Evolutionary conservation across 1,284 basidiomycete genomes (phyloP).

Genomic region (Marasmius fiardii): DNA sequence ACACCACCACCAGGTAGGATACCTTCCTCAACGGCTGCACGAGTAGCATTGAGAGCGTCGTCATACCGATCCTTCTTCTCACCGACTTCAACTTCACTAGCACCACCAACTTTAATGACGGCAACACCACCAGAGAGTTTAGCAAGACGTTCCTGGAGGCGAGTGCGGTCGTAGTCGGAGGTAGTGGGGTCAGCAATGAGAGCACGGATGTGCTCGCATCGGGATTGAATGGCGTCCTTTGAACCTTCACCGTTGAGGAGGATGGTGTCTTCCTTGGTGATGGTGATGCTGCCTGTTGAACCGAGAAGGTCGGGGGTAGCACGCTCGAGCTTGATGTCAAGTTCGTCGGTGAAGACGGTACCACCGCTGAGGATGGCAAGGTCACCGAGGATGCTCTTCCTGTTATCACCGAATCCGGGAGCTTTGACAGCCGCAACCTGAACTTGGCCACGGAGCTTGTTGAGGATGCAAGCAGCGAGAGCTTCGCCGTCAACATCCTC

Average conservation of each 20-base stretch:
- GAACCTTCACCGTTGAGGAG: conserved; percentile 91
- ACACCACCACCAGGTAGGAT: conserved; percentile 96
- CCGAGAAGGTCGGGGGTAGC: conserved; percentile 90
- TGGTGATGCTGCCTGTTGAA: conserved; percentile 86
- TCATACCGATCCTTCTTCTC: conserved; percentile 99
- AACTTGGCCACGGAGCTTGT: conserved; percentile 97
- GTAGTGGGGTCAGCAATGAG: conserved; percentile 84
- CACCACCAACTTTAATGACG: conserved; percentile 96
- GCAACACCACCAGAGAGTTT: conserved; percentile 96
- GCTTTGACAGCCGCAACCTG: conserved; percentile 94
- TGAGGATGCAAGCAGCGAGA: conserved; percentile 94
- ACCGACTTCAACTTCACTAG: conserved; percentile 93
- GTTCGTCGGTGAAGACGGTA: conserved; percentile 96
- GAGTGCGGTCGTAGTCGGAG: conserved; percentile 92
- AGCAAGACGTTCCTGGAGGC: conserved; percentile 95
- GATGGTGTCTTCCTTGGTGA: conserved; percentile 99
- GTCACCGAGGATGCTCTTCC: conserved; percentile 96
- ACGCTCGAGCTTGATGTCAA: conserved; percentile 96
- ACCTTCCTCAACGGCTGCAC: conserved; percentile 97
- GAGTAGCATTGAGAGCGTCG: conserved; percentile 95
- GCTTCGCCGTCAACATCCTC: conserved; percentile 99
- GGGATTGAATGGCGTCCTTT: conserved; percentile 82
- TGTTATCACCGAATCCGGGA: conserved; percentile 98
- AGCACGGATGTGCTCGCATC: conserved; percentile 93
- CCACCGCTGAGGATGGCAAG: conserved; percentile 96